Base-by-base conservation (phyloP, 768 basidiomycete species). In the Boletus speciosus region DNA sequence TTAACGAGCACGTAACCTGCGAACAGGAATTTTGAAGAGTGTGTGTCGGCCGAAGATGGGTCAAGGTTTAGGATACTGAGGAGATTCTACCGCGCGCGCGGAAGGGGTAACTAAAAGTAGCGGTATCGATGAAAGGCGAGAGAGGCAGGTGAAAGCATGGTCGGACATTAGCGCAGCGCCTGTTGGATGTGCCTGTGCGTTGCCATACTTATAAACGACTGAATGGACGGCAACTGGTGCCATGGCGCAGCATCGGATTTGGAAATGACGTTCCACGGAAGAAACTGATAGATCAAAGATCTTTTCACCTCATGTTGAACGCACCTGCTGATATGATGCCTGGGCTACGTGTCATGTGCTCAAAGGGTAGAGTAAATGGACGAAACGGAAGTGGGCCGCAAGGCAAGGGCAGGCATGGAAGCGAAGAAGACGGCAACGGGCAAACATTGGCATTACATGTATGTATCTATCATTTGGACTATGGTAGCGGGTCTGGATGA, bases 81-180 rank as follows among this genome's bases (percentile, higher is more conserved):
- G 29, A 36, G 39, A 56, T 35, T 32, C 48, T 56, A 50, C 56
- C 39, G 47, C 35, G 50, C 61, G 59, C 61, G 59, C 61, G 56
- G 55, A 56, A 66, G 51, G 36, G 32, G 27, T 25, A 52, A 59
- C 56, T 52, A 61, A 58, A 68, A 57, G 55, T 44, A 38, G 63
- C 65, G 59, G 49, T 55, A 60, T 61, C 58, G 61, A 71, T 60
- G 62, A 54, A 52, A 52, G 55, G 55, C 52, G 47, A 45, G 39
- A 64, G 46, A 47, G 60, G 58, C 56, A 58, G 57, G 49, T 47
- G 50, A 45, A 53, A 50, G 64, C 63, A 52, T 64, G 64, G 58
- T 66, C 70, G 68, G 68, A 70, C 49, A 70, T 70, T 68, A 66
- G 65, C 56, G 51, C 65, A 65, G 55, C 48, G 59, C 63, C 58